These are phyloP conservation scores for Polytrichum commune DNA, from an alignment of 225 moss, liverwort and hornwort genomes.

Conservation along the genomic window DNA sequence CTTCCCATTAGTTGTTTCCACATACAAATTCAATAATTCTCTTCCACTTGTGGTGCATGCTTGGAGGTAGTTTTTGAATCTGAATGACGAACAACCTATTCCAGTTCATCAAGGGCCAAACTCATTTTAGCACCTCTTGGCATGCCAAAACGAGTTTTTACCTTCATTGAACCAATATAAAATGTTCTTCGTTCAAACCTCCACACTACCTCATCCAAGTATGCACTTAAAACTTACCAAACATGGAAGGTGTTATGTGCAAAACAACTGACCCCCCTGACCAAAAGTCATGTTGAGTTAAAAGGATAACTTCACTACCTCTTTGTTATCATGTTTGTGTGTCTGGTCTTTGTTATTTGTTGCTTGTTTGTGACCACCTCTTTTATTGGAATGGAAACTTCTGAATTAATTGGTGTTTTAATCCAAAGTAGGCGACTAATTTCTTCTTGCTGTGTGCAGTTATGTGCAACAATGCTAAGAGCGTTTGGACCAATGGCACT, in stretches of 20 bases:
- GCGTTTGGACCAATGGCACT: slow-evolving; percentile 71
- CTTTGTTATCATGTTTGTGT: neutral
- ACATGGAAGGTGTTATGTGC: no score
- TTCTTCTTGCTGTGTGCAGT: slow-evolving; percentile 34
- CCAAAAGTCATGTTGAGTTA: neutral
- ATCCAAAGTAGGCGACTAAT: neutral
- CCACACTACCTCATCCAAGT: no score
- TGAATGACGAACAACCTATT: no score
- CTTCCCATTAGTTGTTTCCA: neutral
- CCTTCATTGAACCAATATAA: no score
- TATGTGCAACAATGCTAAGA: slow-evolving; percentile 54
- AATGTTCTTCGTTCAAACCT: no score
- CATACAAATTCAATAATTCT: neutral
- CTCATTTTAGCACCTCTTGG: no score
- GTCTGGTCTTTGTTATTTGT: no score
- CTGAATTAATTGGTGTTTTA: neutral
- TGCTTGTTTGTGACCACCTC: no score
- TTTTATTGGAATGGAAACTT: no score
- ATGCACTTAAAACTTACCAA: no score
- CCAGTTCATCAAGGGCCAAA: neutral
- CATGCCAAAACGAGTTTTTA: no score
- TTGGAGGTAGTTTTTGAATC: neutral
- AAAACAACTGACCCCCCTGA: neutral
- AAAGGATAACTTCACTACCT: neutral
- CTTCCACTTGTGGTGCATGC: neutral